These are phyloP conservation scores for Pseudovirgaria hyperparasitica DNA, from an alignment of 2,329 filamentous ascomycete species.

Conservation along the genomic window DNA sequence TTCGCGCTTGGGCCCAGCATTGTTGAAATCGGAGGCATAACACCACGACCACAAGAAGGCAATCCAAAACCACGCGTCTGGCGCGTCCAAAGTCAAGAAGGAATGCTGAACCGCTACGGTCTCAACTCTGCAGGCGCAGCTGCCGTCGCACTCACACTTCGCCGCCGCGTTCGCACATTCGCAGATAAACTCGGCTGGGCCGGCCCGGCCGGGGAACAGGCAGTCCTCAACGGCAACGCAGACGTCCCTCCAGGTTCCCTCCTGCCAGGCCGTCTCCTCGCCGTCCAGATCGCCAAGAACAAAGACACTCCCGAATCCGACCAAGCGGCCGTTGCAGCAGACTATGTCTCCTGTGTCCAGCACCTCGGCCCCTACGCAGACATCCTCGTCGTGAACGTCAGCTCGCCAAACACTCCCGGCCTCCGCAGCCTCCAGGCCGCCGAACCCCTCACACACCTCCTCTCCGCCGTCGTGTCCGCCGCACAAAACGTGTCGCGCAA, in stretches of 20 bases:
- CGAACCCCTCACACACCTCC: conserved; percentile 67
- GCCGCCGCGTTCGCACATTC: conserved; percentile 65
- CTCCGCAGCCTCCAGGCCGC: conserved; percentile 75
- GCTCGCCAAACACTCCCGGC: conserved; percentile 89
- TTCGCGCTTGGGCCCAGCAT: conserved; percentile 75
- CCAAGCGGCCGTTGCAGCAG: conserved; percentile 62
- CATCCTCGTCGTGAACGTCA: conserved; percentile 95
- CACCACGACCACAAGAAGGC: conserved; percentile 72
- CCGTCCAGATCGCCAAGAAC: conserved; percentile 95
- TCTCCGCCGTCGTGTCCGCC: conserved; percentile 71
- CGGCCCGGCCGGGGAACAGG: conserved; percentile 49
- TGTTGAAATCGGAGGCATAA: conserved; percentile 87
- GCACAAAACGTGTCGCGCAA: conserved; percentile 57
- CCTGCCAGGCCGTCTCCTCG: conserved; percentile 59
- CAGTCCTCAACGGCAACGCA: conserved; percentile 65
- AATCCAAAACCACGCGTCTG: conserved; percentile 86
- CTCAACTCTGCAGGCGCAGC: conserved; percentile 88
- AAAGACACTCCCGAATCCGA: conserved; percentile 80
- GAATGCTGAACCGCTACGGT: conserved; percentile 90
- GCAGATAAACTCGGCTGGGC: conserved; percentile 59
- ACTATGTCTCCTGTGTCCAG: conserved; percentile 83
- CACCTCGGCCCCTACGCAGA: conserved; percentile 80
- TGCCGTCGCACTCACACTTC: conserved; percentile 65
- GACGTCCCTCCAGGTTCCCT: conserved; percentile 75
- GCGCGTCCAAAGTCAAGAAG: conserved; percentile 68